Evolutionary conservation across 306 rosid species (phyloP).

Genomic region (Quercus aquifolioides): DNA sequence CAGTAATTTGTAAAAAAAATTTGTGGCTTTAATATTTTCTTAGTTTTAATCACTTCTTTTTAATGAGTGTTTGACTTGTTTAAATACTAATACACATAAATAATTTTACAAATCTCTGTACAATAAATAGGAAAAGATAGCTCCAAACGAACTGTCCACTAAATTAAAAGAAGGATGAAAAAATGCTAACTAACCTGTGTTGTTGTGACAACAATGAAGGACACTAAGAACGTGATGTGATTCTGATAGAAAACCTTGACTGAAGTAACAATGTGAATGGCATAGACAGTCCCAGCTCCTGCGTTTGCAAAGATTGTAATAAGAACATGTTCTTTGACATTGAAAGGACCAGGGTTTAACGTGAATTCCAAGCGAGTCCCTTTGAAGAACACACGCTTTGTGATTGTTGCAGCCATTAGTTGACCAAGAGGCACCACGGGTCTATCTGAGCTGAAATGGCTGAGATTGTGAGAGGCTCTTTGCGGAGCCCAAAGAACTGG

Average conservation of each 20-base stretch:
- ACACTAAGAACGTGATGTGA: constrained; percentile 62
- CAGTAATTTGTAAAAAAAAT: no score
- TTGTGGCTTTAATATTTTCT: no score
- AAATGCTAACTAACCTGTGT: no score
- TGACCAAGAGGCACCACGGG: constrained; percentile 81
- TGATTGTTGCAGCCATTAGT: constrained; percentile 67
- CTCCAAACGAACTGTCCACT: no score
- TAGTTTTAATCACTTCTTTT: no score
- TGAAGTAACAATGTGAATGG: constrained; percentile 74
- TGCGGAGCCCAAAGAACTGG: constrained; percentile 90
- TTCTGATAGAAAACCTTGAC: constrained; percentile 64
- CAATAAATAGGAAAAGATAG: no score
- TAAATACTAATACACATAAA: no score
- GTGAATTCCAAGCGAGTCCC: constrained; percentile 62
- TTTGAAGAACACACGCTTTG: constrained; percentile 47
- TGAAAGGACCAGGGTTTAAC: constrained; percentile 83
- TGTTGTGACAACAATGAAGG: constrained; percentile 64
- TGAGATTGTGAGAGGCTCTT: constrained; percentile 72
- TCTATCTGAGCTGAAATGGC: constrained; percentile 90
- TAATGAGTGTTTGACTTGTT: no score
- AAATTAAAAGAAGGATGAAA: no score
- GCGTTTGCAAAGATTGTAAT: constrained; percentile 93
- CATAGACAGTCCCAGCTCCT: constrained; percentile 88
- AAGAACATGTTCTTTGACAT: constrained; percentile 89
- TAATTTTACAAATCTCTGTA: no score